A percentile compares a stretch with the other conserved stretches of the same genome.
Conservation (phyloP, 306 rosid genomes). For the Lagenaria siceraria region DNA sequence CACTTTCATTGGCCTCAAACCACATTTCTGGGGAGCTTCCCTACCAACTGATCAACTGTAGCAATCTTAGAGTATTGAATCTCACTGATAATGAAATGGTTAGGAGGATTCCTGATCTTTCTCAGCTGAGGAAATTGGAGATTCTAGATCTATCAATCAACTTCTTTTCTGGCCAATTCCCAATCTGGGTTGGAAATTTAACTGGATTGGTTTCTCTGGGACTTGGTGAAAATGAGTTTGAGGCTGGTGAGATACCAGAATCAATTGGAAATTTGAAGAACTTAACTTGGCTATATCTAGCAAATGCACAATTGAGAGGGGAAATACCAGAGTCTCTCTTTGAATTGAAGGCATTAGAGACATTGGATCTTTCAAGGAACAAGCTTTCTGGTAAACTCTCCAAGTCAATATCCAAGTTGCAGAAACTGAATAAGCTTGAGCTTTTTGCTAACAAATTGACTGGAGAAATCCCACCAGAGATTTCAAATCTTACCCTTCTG, state of each 20-base stretch:
- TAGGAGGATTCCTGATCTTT: constrained; percentile 64
- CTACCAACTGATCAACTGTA: constrained; percentile 25
- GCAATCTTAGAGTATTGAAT: constrained; percentile 54
- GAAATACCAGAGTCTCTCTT: constrained; percentile 71
- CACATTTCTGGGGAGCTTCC: constrained; percentile 57
- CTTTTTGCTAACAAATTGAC: constrained; percentile 48
- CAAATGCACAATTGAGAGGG: constrained; percentile 50
- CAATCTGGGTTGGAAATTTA: constrained; percentile 67
- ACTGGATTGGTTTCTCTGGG: constrained; percentile 35
- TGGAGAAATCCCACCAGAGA: constrained; percentile 61
- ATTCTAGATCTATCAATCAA: constrained; percentile 63
- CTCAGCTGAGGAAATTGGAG: constrained; percentile 39
- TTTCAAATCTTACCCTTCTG: constrained; percentile 53
- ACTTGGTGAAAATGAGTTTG: constrained; percentile 48
- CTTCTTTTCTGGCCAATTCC: constrained; percentile 43
- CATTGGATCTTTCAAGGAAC: constrained; percentile 71
- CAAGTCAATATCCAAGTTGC: constrained; percentile 51
- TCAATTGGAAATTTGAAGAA: constrained; percentile 52
- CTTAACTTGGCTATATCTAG: constrained; percentile 67
- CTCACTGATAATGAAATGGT: constrained; percentile 37
- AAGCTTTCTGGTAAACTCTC: constrained; percentile 61
- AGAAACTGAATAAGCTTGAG: constrained; percentile 60
- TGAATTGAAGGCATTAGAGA: constrained; percentile 47
- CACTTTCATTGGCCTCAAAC: constrained; percentile 47
- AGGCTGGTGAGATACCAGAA: constrained; percentile 41